Conservation (phyloP, 2,329 filamentous ascomycete genomes). For the Trematosphaeria pertusa region DNA sequence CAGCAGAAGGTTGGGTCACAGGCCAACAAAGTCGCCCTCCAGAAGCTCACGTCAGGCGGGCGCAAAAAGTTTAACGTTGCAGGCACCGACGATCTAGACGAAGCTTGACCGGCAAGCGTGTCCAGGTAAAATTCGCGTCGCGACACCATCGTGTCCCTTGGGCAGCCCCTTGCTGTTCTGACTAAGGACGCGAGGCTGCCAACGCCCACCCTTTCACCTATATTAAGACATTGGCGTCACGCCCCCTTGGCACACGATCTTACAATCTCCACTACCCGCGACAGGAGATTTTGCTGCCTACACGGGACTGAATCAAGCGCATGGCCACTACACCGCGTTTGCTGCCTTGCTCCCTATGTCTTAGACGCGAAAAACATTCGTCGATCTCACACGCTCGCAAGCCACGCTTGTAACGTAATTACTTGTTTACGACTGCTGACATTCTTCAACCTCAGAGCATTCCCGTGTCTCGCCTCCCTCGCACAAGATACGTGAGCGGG, state of each 20-base stretch:
- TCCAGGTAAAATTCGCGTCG: conserved; percentile 37
- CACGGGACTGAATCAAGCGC: conserved; percentile 42
- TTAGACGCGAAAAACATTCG: conserved; percentile 41
- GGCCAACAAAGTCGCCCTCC: conserved; percentile 87
- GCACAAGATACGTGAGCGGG: conserved; percentile 33
- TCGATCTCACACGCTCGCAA: conserved; percentile 38
- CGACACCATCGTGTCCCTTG: conserved; percentile 40
- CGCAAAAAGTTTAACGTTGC: conserved; percentile 89
- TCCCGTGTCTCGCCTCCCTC: conserved; percentile 43
- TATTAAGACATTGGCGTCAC: conserved; percentile 39
- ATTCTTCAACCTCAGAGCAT: conserved; percentile 45
- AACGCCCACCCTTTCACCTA: conserved; percentile 34
- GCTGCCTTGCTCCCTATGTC: conserved; percentile 31
- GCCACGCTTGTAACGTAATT: conserved; percentile 32
- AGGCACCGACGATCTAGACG: conserved; percentile 65
- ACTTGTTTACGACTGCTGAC: conserved; percentile 45
- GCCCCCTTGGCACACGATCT: conserved; percentile 37
- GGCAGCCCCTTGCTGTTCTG: conserved; percentile 42
- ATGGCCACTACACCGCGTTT: conserved; percentile 44
- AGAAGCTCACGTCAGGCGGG: conserved; percentile 82
- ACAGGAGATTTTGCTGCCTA: conserved; percentile 31
- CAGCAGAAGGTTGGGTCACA: conserved; percentile 93
- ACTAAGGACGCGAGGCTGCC: conserved; percentile 35
- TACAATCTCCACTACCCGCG: conserved; percentile 42
- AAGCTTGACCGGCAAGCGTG: conserved; percentile 42